Conservation (phyloP, 2,329 filamentous ascomycete genomes). For the Trichoderma pleuroti region DNA sequence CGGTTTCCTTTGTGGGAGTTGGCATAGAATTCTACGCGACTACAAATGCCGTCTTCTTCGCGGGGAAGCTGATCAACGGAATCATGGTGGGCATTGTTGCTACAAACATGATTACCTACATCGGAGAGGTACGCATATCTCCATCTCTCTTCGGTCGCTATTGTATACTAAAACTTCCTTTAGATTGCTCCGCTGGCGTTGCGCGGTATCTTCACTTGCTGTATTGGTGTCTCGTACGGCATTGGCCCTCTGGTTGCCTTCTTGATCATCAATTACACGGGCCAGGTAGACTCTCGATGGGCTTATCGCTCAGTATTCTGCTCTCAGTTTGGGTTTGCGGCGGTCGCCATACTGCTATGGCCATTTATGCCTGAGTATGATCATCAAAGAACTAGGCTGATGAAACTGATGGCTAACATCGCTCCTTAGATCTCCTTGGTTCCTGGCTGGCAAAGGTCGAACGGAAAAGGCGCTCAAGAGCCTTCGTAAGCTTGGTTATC, state of each 20-base stretch:
- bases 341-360: neutral
- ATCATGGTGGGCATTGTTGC: neutral
- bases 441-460: neutral
- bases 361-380: neutral
- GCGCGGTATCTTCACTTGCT: neutral
- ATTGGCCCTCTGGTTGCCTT: neutral
- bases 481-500: neutral
- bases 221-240: neutral
- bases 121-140: neutral
- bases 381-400: neutral
- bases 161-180: neutral
- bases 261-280: neutral
- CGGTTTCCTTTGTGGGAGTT: neutral
- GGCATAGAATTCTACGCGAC: neutral
- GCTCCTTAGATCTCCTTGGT: neutral
- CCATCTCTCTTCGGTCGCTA: neutral
- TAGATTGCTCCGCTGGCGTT: neutral
- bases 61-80: neutral
- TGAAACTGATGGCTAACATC: neutral
- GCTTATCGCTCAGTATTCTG: neutral
- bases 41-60: neutral
- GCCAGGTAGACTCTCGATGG: neutral
- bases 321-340: neutral
- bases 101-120: neutral
- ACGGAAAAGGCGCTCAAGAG: neutral